A percentile compares a stretch with the other conserved stretches of the same genome.
These are phyloP conservation scores for Hypoxylon sp. DNA, from an alignment of 2,329 filamentous ascomycete genomes.

Conservation along the genomic window DNA sequence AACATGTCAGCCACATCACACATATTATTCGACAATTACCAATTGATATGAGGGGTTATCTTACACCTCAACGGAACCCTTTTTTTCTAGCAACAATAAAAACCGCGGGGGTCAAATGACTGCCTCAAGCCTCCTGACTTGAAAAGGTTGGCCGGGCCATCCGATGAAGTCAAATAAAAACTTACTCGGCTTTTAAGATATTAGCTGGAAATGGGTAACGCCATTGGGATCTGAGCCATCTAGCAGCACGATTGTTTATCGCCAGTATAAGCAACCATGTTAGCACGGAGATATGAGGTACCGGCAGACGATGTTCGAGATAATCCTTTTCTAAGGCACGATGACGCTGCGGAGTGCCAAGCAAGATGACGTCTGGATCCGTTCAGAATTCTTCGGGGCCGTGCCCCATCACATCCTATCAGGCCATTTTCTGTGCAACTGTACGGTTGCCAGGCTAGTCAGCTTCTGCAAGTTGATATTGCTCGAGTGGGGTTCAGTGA, in stretches of 20 bases:
- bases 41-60: conserved; percentile 31
- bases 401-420: conserved; percentile 26
- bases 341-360: conserved; percentile 32
- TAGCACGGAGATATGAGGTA: conserved; percentile 21
- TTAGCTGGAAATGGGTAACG: conserved; percentile 15
- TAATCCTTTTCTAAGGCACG: conserved; percentile 14
- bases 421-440: conserved; percentile 22
- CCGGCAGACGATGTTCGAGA: conserved; percentile 14
- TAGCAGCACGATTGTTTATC: conserved; percentile 12
- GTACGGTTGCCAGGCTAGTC: conserved; percentile 28
- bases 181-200: conserved; percentile 3
- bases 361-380: conserved; percentile 41
- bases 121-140: conserved; percentile 11
- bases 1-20: conserved; percentile 20
- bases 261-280: conserved; percentile 8
- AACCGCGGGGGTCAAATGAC: conserved; percentile 30
- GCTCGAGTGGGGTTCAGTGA: conserved; percentile 38
- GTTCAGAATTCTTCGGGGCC: conserved; percentile 6
- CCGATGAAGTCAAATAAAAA: conserved; percentile 18
- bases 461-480: conserved; percentile 38
- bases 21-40: conserved; percentile 29
- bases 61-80: conserved; percentile 7
- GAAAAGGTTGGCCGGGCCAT: conserved; percentile 28
- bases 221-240: conserved; percentile 13
- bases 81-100: conserved; percentile 9